Base-by-base conservation (phyloP, 2,329 filamentous ascomycete species). In the Arthrobotrys conoides region DNA sequence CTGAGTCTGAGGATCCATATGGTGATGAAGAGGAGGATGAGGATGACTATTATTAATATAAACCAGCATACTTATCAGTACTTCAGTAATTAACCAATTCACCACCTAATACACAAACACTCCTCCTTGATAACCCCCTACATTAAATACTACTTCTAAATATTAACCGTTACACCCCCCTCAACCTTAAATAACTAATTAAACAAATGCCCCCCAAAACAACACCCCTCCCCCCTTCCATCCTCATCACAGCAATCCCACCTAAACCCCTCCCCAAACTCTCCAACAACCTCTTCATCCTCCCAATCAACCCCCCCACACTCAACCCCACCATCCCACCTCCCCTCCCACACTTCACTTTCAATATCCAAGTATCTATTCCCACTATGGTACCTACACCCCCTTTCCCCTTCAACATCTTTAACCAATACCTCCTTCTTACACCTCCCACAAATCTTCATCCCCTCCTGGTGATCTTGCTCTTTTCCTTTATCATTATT, bases 171-270 rank as follows among this genome's bases (percentile, higher is more conserved):
- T n/a, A n/a, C n/a, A n/a, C n/a, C n/a, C n/a, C n/a, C n/a, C n/a
- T n/a, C n/a, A n/a, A n/a, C n/a, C n/a, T n/a, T n/a, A n/a, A n/a
- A n/a, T n/a, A n/a, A 38, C 53, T 30, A 30, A 6, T 30, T 30
- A 30, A 6, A 0, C 16, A 20, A 2, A 59, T 59, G 53, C 30
- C 16, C 4, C 27, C 51, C 30, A 38, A 10, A 10, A 0, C 6
- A 18, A 41, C 53, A 59, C 30, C 53, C 53, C 30, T 22, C 33
- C 9, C 1, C 6, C 4, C 5, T 9, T 6, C 53, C 33, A 41
- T 59, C 53, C 33, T 22, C 30, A 41, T 59, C 53, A 27, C 53
- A 59, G 6, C 53, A 59, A 59, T 59, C 53, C 53, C 53, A 59
- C 18, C n/a, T 59, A 22, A 12, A 59, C 18, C 53, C 53, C 53